phyloP scores from a whole-genome alignment of 2,329 filamentous ascomycete genomes.

The Venturia pyrina region DNA sequence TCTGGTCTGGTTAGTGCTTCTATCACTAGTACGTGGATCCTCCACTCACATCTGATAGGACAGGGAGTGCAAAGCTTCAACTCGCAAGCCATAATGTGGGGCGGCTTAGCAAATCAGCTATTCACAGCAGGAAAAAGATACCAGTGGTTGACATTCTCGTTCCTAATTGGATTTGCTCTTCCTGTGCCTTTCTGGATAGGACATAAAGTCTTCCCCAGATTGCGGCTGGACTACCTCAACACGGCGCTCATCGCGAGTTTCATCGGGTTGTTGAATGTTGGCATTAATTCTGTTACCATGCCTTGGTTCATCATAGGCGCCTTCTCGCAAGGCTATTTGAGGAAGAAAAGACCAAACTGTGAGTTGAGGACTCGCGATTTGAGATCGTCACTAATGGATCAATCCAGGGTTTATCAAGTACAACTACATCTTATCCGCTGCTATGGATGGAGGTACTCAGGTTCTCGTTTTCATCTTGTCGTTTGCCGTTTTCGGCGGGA shows the following conservation, averaged over 20 bases:
- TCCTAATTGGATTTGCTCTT: slow-evolving; percentile 30
- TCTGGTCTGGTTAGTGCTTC: slow-evolving; percentile 30
- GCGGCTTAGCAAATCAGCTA: slow-evolving; percentile 16
- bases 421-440: slow-evolving; percentile 32
- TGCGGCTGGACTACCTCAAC: slow-evolving; percentile 28
- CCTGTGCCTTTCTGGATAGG: slow-evolving; percentile 24
- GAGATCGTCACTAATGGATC: not conserved
- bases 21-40: not conserved
- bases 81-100: slow-evolving; percentile 16
- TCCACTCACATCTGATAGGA: slow-evolving; percentile 19
- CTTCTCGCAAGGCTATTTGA: slow-evolving; percentile 26
- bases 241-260: slow-evolving; percentile 34
- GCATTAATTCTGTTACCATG: slow-evolving; percentile 30
- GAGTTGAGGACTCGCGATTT: not conserved
- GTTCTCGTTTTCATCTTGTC: slow-evolving; percentile 32
- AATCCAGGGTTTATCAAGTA: slow-evolving; percentile 29
- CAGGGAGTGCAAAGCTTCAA: slow-evolving; percentile 36
- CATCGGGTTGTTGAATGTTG: slow-evolving; percentile 33
- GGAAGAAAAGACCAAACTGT: slow-evolving; percentile 23
- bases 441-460: slow-evolving; percentile 31
- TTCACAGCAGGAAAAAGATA: slow-evolving; percentile 30
- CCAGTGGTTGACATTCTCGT: slow-evolving; percentile 27
- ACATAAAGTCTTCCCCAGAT: slow-evolving; percentile 20
- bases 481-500: slow-evolving; percentile 26
- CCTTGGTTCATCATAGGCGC: slow-evolving; percentile 26